Base-by-base conservation (phyloP, 2,329 filamentous ascomycete genomes). In the Epichloe aotearoae region DNA sequence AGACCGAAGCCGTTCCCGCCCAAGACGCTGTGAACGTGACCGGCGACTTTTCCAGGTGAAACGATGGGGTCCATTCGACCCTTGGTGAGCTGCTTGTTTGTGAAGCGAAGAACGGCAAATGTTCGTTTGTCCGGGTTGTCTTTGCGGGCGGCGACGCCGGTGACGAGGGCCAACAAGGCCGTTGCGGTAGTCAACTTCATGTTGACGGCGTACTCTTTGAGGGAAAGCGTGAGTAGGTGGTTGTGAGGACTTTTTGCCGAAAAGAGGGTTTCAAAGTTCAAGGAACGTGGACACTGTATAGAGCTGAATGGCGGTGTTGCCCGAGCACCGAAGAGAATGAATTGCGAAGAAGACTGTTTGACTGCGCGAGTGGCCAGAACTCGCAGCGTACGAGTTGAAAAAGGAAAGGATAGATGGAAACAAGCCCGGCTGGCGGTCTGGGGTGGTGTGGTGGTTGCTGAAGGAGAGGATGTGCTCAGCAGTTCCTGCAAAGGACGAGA, bases 61-160 rank as follows among this genome's bases (percentile, higher is more conserved):
- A 88, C 71, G 55, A 89, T 82, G 50, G 86, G 85, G 58, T 90
- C 86, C 42, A 77, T 65, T 42, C 76, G 78, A 60, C 79, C 79
- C 46, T 76, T 77, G 57, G 82, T 72, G 59, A 83, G 77, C 41
- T 76, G 73, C 57, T 79, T 73, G 61, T 82, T 82, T 62, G 79
- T 79, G 73, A 88, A 87, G 60, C 77, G 81, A 62, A 86, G 76
- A 62, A 87, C 84, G 50, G 83, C 82, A 58, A 84, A 80, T 42
- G 79, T 80, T 51, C 75, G 70, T 47, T 51, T 33, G 20, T 66
- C 61, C 58, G 75, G 70, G 45, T 51, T 46, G 40, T 67, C 61
- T 58, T 75, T 73, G 56, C 68, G 68, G 61, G 71, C 61, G 54
- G 58, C 46, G 50, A 56, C 68, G 36, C 67, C 63, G 53, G 68